Conservation (phyloP, 139 green algal genomes). For the Chlorella sorokiniana region DNA sequence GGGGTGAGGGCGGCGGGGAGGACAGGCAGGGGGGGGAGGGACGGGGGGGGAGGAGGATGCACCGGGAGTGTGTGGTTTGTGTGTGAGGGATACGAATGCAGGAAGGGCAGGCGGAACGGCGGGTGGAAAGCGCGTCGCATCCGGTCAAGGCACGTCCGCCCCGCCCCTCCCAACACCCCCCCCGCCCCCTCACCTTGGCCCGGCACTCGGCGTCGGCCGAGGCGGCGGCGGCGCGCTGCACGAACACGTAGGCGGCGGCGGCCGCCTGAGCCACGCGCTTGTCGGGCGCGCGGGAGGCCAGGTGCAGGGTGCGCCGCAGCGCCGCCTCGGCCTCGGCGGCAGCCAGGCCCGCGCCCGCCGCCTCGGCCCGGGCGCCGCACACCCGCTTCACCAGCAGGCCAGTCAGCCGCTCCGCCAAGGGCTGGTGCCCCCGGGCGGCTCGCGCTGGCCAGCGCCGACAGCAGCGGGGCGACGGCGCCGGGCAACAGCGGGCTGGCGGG, state of each 20-base stretch:
- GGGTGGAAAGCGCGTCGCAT: too few relatives aligned
- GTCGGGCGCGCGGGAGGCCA: conserved; percentile 54
- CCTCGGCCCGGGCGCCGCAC: conserved; percentile 35
- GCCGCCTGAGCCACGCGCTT: conserved; percentile 29
- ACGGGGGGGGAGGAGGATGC: too few relatives aligned
- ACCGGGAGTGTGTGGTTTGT: background rate
- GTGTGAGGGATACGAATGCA: too few relatives aligned
- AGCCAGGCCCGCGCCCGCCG: conserved; percentile 7
- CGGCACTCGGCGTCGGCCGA: background rate
- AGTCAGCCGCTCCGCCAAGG: conserved; percentile 59
- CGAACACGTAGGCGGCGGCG: conserved; percentile 40
- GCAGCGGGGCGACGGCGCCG: conserved; percentile 51
- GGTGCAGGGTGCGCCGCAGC: conserved; percentile 56
- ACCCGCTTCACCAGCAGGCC: conserved; percentile 48
- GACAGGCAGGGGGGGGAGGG: background rate
- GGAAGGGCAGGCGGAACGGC: too few relatives aligned
- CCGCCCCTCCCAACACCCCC: too few relatives aligned
- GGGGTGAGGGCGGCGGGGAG: background rate
- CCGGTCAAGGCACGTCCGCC: too few relatives aligned
- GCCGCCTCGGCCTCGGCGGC: conserved; percentile 4
- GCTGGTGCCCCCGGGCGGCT: conserved; percentile 30
- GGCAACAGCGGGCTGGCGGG: conserved; percentile 62
- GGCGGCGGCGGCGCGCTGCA: conserved; percentile 36
- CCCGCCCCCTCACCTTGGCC: conserved; percentile 25
- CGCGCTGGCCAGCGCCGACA: conserved; percentile 47